These are phyloP conservation scores for Amanita thiersii DNA, from an alignment of 768 basidiomycete species.

Conservation along the genomic window DNA sequence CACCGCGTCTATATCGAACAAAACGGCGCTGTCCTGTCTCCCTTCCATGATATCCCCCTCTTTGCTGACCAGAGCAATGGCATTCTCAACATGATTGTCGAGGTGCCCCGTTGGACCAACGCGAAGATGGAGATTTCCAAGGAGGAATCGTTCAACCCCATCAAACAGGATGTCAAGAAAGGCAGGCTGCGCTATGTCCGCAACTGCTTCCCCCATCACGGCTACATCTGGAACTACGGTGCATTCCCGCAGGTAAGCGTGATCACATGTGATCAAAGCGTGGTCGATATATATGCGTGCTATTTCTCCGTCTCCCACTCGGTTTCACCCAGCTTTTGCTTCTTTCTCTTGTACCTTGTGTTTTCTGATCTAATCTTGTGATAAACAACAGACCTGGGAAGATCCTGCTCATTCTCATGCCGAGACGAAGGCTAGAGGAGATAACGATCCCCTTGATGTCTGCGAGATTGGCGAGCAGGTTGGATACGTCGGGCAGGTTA, in stretches of 20 bases:
- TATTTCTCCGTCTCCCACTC: not conserved
- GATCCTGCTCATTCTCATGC: conserved; percentile 81
- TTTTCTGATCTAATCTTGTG: conserved; percentile 11
- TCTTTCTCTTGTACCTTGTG: not conserved
- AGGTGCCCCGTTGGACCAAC: conserved; percentile 99
- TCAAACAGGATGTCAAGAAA: conserved; percentile 99
- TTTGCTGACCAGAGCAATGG: conserved; percentile 94
- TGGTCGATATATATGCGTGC: not conserved
- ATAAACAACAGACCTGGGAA: conserved; percentile 84
- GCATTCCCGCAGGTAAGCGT: conserved; percentile 91
- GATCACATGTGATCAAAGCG: not conserved
- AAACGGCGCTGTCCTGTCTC: conserved; percentile 73
- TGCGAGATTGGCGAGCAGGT: conserved; percentile 99
- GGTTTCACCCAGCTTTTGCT: not conserved
- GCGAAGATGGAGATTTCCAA: conserved; percentile 99
- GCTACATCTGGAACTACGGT: conserved; percentile 99
- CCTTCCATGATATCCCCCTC: conserved; percentile 96
- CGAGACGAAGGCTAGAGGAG: conserved; percentile 98
- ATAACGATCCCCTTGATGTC: conserved; percentile 99
- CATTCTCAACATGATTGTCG: conserved; percentile 98
- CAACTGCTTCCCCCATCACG: conserved; percentile 99
- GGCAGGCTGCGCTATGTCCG: conserved; percentile 94
- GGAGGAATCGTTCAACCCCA: conserved; percentile 98
- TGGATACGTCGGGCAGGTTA: conserved; percentile 94
- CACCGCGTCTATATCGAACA: conserved; percentile 94